Evolutionary conservation across 257 asterid genomes (phyloP).

Genomic region (Solanum pinnatisectum): DNA sequence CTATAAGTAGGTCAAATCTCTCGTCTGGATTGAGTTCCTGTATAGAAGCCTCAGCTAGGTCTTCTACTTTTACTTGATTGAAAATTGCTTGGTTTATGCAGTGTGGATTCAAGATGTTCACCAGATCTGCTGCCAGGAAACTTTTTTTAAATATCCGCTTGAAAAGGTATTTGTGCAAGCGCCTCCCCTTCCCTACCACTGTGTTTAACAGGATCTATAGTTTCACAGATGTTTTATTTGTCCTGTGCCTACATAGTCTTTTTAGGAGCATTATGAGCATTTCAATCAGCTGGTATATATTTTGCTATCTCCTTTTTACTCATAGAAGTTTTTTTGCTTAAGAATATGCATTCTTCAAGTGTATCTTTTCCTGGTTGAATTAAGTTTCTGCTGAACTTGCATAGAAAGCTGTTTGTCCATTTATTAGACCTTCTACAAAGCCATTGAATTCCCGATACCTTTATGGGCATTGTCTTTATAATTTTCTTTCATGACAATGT

Average conservation of each 20-base stretch:
- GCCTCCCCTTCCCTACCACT: not conserved
- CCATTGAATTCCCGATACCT: not conserved
- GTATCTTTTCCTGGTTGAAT: not conserved
- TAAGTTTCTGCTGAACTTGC: not conserved
- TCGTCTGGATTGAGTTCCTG: not conserved
- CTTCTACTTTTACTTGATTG: not conserved
- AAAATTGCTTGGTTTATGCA: slow-evolving; percentile 16
- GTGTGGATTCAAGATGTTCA: slow-evolving; percentile 99
- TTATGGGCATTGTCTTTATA: not conserved
- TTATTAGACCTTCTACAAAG: not conserved
- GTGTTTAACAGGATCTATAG: not conserved
- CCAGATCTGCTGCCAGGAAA: slow-evolving; percentile 93
- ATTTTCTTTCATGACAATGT: not conserved
- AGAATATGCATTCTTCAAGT: not conserved
- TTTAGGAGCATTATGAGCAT: not conserved
- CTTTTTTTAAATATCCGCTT: slow-evolving; percentile 81
- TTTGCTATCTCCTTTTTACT: not conserved
- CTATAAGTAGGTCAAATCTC: not conserved
- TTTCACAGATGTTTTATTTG: not conserved
- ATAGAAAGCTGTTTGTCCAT: not conserved
- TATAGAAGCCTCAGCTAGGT: not conserved
- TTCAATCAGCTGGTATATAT: not conserved
- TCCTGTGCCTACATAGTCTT: not conserved
- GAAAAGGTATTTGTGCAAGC: slow-evolving; percentile 41
- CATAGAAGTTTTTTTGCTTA: not conserved